These are phyloP conservation scores for Globisporangium nagaii DNA, from an alignment of 352 stramenopile genomes.

Conservation along the genomic window DNA sequence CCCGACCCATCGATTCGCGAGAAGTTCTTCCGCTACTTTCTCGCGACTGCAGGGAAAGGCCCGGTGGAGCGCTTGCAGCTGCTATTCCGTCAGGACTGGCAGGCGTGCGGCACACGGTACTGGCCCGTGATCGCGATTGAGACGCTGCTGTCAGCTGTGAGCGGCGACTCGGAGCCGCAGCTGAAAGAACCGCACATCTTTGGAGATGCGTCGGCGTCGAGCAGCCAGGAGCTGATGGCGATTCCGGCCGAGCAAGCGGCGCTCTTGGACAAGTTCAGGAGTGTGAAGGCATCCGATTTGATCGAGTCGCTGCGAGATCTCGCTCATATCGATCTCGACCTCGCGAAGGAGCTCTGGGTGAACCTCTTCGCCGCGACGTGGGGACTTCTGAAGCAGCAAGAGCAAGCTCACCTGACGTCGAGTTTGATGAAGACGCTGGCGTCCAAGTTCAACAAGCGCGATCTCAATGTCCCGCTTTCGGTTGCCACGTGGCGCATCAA, in stretches of 20 bases:
- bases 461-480: constrained; percentile 68
- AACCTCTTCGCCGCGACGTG: constrained; percentile 65
- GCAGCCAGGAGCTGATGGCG: neutral
- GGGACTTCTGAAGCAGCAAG: constrained; percentile 31
- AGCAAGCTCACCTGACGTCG: constrained; percentile 51
- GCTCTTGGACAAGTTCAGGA: constrained; percentile 24
- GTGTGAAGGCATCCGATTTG: constrained; percentile 32
- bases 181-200: constrained; percentile 8
- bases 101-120: constrained; percentile 79
- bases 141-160: constrained; percentile 52
- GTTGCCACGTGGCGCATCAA: constrained; percentile 59
- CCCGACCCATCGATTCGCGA: constrained; percentile 53
- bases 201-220: neutral
- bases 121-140: constrained; percentile 82
- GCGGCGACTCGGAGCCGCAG: constrained; percentile 7
- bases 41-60: constrained; percentile 28
- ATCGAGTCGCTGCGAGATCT: constrained; percentile 58
- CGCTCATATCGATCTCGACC: constrained; percentile 75
- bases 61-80: constrained; percentile 56
- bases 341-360: constrained; percentile 82
- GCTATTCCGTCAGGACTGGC: constrained; percentile 81
- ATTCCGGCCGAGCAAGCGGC: constrained; percentile 2
- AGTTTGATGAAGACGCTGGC: constrained; percentile 76
- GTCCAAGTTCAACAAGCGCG: constrained; percentile 85
- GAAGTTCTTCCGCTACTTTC: constrained; percentile 74